Evolutionary conservation across 139 green algal genomes (phyloP), one percentile per base, ranked within the genome.

Genomic region (Auxenochlorella protothecoides): DNA sequence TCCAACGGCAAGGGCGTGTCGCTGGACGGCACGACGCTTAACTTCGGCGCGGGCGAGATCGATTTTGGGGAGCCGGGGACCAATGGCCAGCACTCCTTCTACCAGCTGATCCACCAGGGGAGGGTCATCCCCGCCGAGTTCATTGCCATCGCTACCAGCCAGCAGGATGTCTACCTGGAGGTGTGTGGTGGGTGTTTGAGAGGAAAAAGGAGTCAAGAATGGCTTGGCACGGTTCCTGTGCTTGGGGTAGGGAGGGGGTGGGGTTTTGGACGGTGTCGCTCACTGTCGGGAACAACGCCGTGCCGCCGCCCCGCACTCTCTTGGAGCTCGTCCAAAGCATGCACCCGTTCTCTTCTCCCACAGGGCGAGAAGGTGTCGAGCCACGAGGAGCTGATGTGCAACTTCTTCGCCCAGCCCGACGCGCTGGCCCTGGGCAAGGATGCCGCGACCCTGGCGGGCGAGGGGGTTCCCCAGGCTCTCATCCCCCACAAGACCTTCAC

Each of bases 361-460:
- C 89, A 91, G 80, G 92, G 89, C 51, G 95, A 99, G 84, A 93
- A 96, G 63, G 93, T 98, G 55, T 93, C 85, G 77, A 98, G 97
- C 85, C 95, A 99, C 80, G 95, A 99, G 72, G 95, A 99, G 89
- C 87, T 99, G 53, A 98, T 99, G 92, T 97, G 89, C 91, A 99
- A 99, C 88, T 99, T 99, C 86, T 99, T 99, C 77, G 95, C 95
- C 10, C 44, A 89, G 80, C 86, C 91, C 15, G 95, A 99, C 76
- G 95, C 95, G 10, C 86, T 99, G 64, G 95, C 94, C 9, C 90
- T 90, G 60, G 95, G 95, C 79, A 99, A 99, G 84, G 87, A 81
- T 3, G 81, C 83, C 3, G 79, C 88, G 27, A 84, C 97, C 82
- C 84, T 99, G 72, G 76, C 85, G 11, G 79, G 79, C 5, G 92